Evolutionary conservation across 345 rosid species (phyloP), one percentile per base, ranked within the genome.

Genomic region (Rubroshorea leprosula): DNA sequence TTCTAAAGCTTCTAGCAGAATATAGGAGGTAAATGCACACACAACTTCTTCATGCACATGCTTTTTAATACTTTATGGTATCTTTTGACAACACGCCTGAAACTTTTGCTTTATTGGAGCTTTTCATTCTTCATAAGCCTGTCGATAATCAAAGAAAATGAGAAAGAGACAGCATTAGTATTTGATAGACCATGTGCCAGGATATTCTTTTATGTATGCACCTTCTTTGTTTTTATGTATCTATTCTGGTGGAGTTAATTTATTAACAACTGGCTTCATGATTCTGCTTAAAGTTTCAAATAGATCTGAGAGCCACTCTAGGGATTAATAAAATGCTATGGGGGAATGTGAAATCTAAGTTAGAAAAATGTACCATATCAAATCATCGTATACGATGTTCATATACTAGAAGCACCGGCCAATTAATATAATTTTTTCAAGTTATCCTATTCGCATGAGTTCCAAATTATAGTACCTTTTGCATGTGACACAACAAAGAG

Each of bases 121-220:
- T 65, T 77, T 50, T 80, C 75, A 78, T 86, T 86, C 78, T 74
- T 80, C 82, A 79, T 54, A 21, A 77, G 51, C 84, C 91, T 89
- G 76, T 61, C 57, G 23, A 71, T 1, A 15, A 60, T 21, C 49
- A 38, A 35, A 41, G 29, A 44, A 23, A 22, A 16, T 19, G 27
- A 60, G 56, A 22, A 60, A 60, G 21, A 23, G 17, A 50, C 5
- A 24, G 17, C 27, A 50, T 21, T 15, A 49, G 15, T 44, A n/a
- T 44, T 35, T 35, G 41, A 2, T 35, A 6, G 18, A 44, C 18
- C 18, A 44, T 44, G 47, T 44, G 47, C 3, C n/a, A n/a, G n/a
- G n/a, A n/a, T n/a, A 39, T 2, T 7, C 15, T 2, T 39, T 44
- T 10, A 13, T 44, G 18, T 13, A 13, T 44, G 47, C n/a, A 44